These are phyloP conservation scores for Tulasnella sp. DNA, from an alignment of 768 basidiomycete species.

Conservation along the genomic window DNA sequence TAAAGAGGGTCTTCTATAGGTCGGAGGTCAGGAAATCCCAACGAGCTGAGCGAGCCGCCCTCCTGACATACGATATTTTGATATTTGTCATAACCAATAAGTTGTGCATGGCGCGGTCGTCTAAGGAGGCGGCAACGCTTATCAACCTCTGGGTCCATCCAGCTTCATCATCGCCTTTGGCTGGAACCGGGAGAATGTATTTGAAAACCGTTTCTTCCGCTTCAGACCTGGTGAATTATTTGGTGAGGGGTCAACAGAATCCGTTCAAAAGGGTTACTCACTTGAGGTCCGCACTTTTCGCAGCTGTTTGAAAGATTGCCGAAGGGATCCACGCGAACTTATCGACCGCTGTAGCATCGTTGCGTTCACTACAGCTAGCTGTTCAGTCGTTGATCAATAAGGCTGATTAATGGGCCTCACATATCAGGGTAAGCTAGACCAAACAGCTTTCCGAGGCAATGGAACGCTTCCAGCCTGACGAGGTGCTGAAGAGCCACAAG, in stretches of 20 bases:
- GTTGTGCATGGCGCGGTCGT: conserved; percentile 54
- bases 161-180: conserved; percentile 58
- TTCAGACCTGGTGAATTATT: conserved; percentile 44
- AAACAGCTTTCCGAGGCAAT: conserved; percentile 72
- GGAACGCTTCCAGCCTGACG: conserved; percentile 62
- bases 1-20: conserved; percentile 61
- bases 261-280: conserved; percentile 36
- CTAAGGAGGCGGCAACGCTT: conserved; percentile 62
- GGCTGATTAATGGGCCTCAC: conserved; percentile 49
- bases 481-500: conserved; percentile 33
- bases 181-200: conserved; percentile 78
- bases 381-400: conserved; percentile 11
- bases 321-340: conserved; percentile 95
- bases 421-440: conserved; percentile 83
- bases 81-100: conserved; percentile 63
- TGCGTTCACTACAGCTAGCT: conserved; percentile 60
- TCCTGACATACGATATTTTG: conserved; percentile 53
- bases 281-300: conserved; percentile 57
- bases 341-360: conserved; percentile 62
- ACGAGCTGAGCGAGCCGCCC: neutral
- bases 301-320: conserved; percentile 56
- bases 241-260: neutral
- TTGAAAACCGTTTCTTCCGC: conserved; percentile 67
- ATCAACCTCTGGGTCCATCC: conserved; percentile 85
- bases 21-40: neutral